These are phyloP conservation scores for Populus davidiana DNA, from an alignment of 345 rosid species.

Conservation along the genomic window DNA sequence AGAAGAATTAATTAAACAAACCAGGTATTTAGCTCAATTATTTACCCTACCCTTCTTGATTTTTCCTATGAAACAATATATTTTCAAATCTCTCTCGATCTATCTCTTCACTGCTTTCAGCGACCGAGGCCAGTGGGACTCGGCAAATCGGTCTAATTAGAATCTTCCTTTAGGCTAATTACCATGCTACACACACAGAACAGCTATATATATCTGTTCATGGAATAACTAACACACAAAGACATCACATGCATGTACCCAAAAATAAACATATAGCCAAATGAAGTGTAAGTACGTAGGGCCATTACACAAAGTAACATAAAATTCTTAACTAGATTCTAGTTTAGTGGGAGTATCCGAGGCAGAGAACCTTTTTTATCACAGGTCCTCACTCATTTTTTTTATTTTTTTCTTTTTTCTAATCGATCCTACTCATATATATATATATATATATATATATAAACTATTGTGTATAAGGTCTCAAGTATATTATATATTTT, in stretches of 20 bases:
- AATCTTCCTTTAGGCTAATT: not conserved
- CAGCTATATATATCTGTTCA: not conserved
- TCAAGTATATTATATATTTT: too few species aligned
- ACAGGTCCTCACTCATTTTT: not conserved
- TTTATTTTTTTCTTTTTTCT: too few species aligned
- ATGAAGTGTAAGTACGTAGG: not conserved
- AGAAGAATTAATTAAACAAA: too few species aligned
- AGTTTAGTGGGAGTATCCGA: slow-evolving; percentile 18
- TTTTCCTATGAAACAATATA: too few species aligned
- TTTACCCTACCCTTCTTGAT: not conserved
- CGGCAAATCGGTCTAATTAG: not conserved
- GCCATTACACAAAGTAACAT: not conserved
- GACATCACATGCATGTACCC: not conserved
- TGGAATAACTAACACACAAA: not conserved
- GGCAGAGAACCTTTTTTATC: slow-evolving; percentile 13
- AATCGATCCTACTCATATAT: not conserved
- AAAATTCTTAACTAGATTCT: slow-evolving; percentile 5
- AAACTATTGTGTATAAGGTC: not conserved
- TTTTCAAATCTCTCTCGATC: too few species aligned
- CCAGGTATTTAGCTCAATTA: too few species aligned
- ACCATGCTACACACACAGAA: too few species aligned
- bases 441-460: not conserved
- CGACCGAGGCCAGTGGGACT: not conserved
- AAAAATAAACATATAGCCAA: not conserved
- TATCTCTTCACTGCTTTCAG: too few species aligned